These are phyloP conservation scores for Pseudogymnoascus sp. DNA, from an alignment of 2,329 filamentous ascomycete genomes.

Conservation along the genomic window DNA sequence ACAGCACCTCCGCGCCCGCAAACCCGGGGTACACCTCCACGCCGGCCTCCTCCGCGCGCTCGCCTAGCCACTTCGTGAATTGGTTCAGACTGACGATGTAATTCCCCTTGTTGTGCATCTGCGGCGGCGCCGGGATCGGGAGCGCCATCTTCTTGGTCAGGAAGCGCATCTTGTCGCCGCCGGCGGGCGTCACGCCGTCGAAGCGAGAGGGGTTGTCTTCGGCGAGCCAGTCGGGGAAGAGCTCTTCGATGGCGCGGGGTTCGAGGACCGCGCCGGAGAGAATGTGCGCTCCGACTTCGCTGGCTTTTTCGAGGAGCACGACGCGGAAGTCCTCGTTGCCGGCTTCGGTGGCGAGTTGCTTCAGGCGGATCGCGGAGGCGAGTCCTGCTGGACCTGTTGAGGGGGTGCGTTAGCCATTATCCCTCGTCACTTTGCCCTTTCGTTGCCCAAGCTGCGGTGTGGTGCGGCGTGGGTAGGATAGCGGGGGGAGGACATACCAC, in stretches of 20 bases:
- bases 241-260: constrained; percentile 77
- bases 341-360: constrained; percentile 88
- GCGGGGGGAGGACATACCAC: constrained; percentile 50
- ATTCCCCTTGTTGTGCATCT: constrained; percentile 98
- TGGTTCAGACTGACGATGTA: constrained; percentile 96
- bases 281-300: constrained; percentile 90
- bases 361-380: constrained; percentile 85
- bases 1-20: constrained; percentile 86
- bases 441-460: constrained; percentile 11
- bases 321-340: constrained; percentile 96
- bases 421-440: neutral
- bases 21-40: constrained; percentile 97
- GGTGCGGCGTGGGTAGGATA: too few species aligned
- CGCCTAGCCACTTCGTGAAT: constrained; percentile 90
- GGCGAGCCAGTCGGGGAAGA: constrained; percentile 87
- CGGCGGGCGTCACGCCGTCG: constrained; percentile 76
- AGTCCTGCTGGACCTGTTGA: constrained; percentile 73
- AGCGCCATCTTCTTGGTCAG: constrained; percentile 73
- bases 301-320: constrained; percentile 86
- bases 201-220: constrained; percentile 85
- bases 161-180: constrained; percentile 83
- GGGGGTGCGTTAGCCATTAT: constrained; percentile 15
- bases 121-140: constrained; percentile 79
- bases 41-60: constrained; percentile 90
- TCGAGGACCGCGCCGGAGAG: constrained; percentile 93